Evolutionary conservation across 768 basidiomycete species (phyloP).

Genomic region (Cystobasidium tubakii): DNA sequence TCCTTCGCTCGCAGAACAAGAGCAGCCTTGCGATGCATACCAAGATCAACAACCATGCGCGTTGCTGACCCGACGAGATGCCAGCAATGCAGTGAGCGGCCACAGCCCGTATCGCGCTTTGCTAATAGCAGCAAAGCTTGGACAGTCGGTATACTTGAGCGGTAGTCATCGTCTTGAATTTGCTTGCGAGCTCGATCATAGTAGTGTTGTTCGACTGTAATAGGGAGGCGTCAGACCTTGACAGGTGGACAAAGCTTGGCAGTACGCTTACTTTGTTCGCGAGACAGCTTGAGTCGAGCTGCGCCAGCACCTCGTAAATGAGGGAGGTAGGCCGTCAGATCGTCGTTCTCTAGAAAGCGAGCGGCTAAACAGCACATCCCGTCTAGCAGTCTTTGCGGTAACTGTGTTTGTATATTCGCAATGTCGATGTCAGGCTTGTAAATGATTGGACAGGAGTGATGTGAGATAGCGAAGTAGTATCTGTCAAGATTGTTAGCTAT

Average conservation of each 20-base stretch:
- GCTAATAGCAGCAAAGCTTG: constrained; percentile 27
- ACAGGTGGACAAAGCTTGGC: not conserved
- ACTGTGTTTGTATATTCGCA: constrained; percentile 24
- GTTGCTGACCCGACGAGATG: constrained; percentile 34
- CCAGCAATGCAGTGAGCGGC: constrained; percentile 32
- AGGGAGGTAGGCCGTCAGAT: constrained; percentile 15
- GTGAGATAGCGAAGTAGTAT: constrained; percentile 35
- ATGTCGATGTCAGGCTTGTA: constrained; percentile 35
- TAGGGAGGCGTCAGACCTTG: not conserved
- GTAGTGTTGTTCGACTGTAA: constrained; percentile 35
- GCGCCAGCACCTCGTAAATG: constrained; percentile 11
- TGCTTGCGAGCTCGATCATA: constrained; percentile 30
- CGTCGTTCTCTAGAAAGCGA: constrained; percentile 30
- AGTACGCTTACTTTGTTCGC: constrained; percentile 31
- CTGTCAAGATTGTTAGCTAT: not conserved
- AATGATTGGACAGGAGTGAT: constrained; percentile 32
- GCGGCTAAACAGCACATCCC: constrained; percentile 36
- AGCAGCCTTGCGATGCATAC: constrained; percentile 27
- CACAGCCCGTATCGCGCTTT: constrained; percentile 29
- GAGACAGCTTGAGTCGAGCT: not conserved
- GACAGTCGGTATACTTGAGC: constrained; percentile 27
- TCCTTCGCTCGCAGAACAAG: not conserved
- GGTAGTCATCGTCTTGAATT: constrained; percentile 33
- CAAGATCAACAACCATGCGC: constrained; percentile 35
- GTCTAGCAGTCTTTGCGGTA: constrained; percentile 25